phyloP scores from a whole-genome alignment of 1,139 yeast genomes.

The Saccharomycopsis hybrid region DNA sequence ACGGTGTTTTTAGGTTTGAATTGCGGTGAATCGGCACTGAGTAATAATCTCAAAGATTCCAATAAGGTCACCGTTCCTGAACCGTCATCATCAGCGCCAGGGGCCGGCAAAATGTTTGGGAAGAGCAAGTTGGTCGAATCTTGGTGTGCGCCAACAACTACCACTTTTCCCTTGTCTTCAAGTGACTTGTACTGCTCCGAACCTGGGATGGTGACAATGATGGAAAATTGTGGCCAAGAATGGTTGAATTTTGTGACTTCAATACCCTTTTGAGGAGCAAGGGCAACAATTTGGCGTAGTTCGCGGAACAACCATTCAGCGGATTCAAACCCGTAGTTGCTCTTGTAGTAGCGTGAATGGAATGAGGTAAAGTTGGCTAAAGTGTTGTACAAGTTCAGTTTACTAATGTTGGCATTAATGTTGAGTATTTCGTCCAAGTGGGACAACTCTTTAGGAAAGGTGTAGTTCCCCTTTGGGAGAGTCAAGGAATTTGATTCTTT shows the following conservation, averaged over 20 bases:
- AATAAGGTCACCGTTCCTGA: constrained; percentile 77
- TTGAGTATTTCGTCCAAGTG: constrained; percentile 36
- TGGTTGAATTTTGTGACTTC: constrained; percentile 41
- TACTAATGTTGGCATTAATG: constrained; percentile 29
- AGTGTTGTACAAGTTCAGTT: constrained; percentile 42
- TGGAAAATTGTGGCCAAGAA: constrained; percentile 52
- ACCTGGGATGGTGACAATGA: constrained; percentile 40
- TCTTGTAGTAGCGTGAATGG: constrained; percentile 75
- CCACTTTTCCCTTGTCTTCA: constrained; percentile 32
- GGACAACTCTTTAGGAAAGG: constrained; percentile 47
- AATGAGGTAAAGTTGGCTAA: constrained; percentile 64
- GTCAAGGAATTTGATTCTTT: constrained; percentile 16
- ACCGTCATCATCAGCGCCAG: constrained; percentile 97
- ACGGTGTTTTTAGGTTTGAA: constrained; percentile 63
- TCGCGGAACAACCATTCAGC: constrained; percentile 63
- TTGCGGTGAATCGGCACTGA: constrained; percentile 30
- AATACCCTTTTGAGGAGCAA: constrained; percentile 26
- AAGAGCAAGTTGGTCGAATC: constrained; percentile 74
- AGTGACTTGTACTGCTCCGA: constrained; percentile 18
- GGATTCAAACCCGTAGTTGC: constrained; percentile 62
- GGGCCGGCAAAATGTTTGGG: constrained; percentile 69
- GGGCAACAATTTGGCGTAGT: constrained; percentile 36
- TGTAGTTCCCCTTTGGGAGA: constrained; percentile 31
- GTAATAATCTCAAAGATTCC: constrained; percentile 64
- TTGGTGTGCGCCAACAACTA: constrained; percentile 72